Conservation (phyloP, 495 filamentous ascomycete species). For the Hypoxylon fragiforme region DNA sequence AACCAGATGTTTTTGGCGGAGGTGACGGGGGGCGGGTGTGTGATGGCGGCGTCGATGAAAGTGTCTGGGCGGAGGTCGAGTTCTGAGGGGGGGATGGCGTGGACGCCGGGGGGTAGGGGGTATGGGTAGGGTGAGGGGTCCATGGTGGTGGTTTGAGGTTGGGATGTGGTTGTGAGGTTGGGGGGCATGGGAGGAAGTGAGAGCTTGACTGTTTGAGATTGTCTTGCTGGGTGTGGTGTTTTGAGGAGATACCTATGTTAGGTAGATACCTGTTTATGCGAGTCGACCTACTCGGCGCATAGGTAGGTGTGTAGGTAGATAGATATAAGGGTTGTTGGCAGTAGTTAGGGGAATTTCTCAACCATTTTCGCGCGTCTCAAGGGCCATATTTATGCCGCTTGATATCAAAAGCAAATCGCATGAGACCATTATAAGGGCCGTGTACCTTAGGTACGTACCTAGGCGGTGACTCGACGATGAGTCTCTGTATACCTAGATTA, state of each 20-base stretch:
- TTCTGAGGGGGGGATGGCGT: constrained; percentile 36
- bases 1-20: constrained; percentile 59
- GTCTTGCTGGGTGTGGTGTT: not conserved
- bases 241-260: not conserved
- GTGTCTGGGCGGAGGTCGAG: constrained; percentile 52
- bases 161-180: too few relatives aligned
- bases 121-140: constrained; percentile 22
- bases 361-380: not conserved
- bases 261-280: not conserved
- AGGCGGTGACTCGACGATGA: too few relatives aligned
- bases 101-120: constrained; percentile 38
- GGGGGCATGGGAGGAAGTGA: not conserved
- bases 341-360: not conserved
- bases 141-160: too few relatives aligned
- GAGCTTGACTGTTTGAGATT: not conserved
- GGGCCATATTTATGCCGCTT: not conserved
- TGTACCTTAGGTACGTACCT: not conserved
- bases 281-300: not conserved
- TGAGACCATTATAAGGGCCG: not conserved
- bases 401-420: not conserved
- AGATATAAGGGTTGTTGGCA: not conserved
- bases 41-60: constrained; percentile 49
- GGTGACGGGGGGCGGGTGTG: constrained; percentile 46
- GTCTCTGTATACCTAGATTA: too few relatives aligned
- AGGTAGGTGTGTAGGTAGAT: not conserved